A percentile compares a stretch with the other conserved stretches of the same genome.
Conservation (phyloP, 805 yeast species). For the Pichia insulana region DNA sequence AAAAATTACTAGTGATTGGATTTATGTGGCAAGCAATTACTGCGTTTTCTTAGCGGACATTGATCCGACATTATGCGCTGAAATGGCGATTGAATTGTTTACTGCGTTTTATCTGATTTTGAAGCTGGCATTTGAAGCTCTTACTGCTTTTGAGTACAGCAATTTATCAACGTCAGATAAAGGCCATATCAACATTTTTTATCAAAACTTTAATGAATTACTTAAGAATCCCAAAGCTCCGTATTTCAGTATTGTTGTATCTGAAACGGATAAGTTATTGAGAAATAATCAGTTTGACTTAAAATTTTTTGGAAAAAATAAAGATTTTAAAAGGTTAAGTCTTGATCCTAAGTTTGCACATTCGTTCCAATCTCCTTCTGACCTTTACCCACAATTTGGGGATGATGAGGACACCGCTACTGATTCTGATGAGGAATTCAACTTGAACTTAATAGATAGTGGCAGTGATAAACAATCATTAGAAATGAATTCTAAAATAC, state of each 20-base stretch:
- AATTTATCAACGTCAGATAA: neutral
- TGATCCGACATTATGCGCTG: slow-evolving; percentile 6
- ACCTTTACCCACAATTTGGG: slow-evolving; percentile 5
- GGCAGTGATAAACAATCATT: neutral
- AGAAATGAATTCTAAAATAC: too few species aligned
- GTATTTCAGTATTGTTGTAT: neutral
- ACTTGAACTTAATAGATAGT: neutral
- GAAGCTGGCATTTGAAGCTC: neutral
- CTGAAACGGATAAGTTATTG: neutral
- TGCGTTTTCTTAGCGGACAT: slow-evolving; percentile 4
- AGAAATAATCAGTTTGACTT: too few species aligned
- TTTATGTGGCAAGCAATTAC: slow-evolving; percentile 7
- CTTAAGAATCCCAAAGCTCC: neutral
- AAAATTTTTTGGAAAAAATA: neutral
- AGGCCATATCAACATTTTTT: slow-evolving; percentile 2
- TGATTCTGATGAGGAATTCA: neutral
- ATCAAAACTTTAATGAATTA: slow-evolving; percentile 3
- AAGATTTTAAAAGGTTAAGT: neutral
- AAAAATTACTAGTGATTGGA: slow-evolving; percentile 8
- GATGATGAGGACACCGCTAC: neutral
- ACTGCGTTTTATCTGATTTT: slow-evolving; percentile 5
- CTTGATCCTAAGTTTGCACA: slow-evolving; percentile 1
- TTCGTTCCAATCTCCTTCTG: slow-evolving; percentile 1
- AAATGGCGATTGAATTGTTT: slow-evolving; percentile 5
- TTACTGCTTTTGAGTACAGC: neutral